Base-by-base conservation (phyloP, 257 asterid species). In the Petrea volubilis region DNA sequence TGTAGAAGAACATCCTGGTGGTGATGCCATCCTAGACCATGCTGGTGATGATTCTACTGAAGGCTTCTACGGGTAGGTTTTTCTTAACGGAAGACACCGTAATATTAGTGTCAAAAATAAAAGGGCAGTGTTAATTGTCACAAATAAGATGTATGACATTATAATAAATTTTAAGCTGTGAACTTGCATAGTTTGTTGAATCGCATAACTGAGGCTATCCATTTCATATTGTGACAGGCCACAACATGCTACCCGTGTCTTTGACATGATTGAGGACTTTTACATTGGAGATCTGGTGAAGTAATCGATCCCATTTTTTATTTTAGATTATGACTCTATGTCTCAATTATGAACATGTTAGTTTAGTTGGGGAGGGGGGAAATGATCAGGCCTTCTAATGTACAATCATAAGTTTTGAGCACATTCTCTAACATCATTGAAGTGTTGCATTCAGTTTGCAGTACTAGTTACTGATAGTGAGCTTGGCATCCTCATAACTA, bases 1-100 rank as follows among this genome's bases (percentile, higher is more conserved):
- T 34, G 96, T 95, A 9, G 99, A 95, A 81, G 98, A 90, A 74
- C 99, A 95, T 74, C 99, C 99, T 4, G 99, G 99, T 47, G 99
- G 99, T 50, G 97, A 95, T 78, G 98, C 96, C 71, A 95, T 95
- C 77, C 82, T 95, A 44, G 80, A 67, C 5, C 96, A 95, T 78
- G 98, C 97, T 34, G 98, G 99, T 69, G 94, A 86, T 68, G 99
- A 95, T 78, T 88, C 99, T 23, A 95, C 98, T 14, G 83, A 84
- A 76, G 97, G 99, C 20, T 95, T 93, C 80, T 93, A 58, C 1
- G 97, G 97, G 97, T 85, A 84, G 4, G 80, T 53, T 64, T 68
- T 56, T 67, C 2, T 60, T 44, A 31, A 64, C 3, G 23, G 3
- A 13, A 53, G 33, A 28, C 29, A 31, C n/a, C n/a, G n/a, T n/a